phyloP scores from a whole-genome alignment of 2,329 filamentous ascomycete species.

The Aspergillus fumigatus region DNA sequence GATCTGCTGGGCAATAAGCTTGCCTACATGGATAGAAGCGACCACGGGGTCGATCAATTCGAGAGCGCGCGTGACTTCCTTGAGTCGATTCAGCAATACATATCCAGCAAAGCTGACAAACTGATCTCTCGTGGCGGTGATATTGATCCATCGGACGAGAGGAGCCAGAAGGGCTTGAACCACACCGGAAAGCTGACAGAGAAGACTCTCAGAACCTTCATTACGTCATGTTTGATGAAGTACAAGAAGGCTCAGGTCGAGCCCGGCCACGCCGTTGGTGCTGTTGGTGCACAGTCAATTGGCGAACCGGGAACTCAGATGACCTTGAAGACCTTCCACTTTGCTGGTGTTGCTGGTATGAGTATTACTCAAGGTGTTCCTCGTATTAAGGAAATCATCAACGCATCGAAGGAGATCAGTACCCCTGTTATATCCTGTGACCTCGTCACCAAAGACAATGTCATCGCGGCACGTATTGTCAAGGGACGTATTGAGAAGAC shows the following conservation, averaged over 20 bases:
- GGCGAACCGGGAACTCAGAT: constrained; percentile 98
- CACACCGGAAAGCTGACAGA: constrained; percentile 80
- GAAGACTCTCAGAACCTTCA: constrained; percentile 68
- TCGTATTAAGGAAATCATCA: constrained; percentile 99
- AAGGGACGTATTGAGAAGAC: constrained; percentile 96
- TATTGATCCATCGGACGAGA: constrained; percentile 24
- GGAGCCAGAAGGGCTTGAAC: constrained; percentile 46
- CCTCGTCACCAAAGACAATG: constrained; percentile 67
- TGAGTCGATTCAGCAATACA: constrained; percentile 68
- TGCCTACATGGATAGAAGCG: constrained; percentile 64
- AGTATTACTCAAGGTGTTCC: constrained; percentile 98
- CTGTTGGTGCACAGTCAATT: constrained; percentile 94
- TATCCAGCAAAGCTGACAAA: constrained; percentile 59
- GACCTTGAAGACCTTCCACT: constrained; percentile 99
- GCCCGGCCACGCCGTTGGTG: constrained; percentile 91
- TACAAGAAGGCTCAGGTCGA: constrained; percentile 89
- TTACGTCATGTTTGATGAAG: constrained; percentile 78
- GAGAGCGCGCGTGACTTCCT: constrained; percentile 83
- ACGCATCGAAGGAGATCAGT: constrained; percentile 88
- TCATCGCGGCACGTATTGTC: constrained; percentile 80
- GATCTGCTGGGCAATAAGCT: constrained; percentile 60
- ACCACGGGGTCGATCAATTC: constrained; percentile 66
- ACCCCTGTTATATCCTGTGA: constrained; percentile 91
- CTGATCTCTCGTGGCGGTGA: constrained; percentile 44
- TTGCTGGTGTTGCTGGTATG: constrained; percentile 98